phyloP scores from a whole-genome alignment of 2,329 filamentous ascomycete genomes.

The Xylariaceae sp. region DNA sequence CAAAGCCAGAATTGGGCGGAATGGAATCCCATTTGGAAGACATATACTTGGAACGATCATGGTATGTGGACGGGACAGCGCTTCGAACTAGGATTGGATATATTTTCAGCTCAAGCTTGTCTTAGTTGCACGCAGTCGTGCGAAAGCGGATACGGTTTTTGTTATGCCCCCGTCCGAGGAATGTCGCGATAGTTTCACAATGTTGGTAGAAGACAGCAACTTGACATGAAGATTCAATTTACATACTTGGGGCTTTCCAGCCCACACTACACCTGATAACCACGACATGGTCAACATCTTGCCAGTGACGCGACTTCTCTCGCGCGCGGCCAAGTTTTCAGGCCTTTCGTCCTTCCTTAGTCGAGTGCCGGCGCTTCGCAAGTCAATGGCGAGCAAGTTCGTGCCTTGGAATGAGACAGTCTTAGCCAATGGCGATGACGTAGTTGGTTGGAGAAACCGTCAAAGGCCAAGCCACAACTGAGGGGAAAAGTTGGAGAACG shows the following conservation, averaged over 20 bases:
- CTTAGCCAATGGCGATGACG: conserved; percentile 15
- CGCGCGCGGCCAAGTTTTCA: neutral
- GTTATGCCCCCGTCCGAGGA: neutral
- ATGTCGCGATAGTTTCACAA: neutral
- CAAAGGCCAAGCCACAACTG: neutral
- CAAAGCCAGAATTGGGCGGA: neutral
- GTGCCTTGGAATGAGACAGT: conserved; percentile 7
- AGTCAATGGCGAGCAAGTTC: conserved; percentile 2
- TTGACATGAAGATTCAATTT: neutral
- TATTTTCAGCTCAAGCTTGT: neutral
- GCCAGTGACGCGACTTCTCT: neutral
- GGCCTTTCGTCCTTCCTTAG: neutral
- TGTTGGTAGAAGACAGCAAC: neutral
- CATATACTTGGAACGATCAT: neutral
- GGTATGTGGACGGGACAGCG: neutral
- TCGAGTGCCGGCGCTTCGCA: neutral
- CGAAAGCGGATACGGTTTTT: neutral
- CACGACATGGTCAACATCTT: neutral
- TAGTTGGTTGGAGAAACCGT: conserved; percentile 13
- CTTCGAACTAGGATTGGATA: neutral
- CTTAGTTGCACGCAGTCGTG: neutral
- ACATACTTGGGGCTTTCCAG: neutral
- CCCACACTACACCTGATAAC: neutral
- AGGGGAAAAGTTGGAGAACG: conserved; percentile 16
- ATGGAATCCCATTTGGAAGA: neutral